Percentiles rank a stretch among this genome's conserved stretches.
Evolutionary conservation across 331 rosid species (phyloP).

Genomic region (Rosa hybrid): DNA sequence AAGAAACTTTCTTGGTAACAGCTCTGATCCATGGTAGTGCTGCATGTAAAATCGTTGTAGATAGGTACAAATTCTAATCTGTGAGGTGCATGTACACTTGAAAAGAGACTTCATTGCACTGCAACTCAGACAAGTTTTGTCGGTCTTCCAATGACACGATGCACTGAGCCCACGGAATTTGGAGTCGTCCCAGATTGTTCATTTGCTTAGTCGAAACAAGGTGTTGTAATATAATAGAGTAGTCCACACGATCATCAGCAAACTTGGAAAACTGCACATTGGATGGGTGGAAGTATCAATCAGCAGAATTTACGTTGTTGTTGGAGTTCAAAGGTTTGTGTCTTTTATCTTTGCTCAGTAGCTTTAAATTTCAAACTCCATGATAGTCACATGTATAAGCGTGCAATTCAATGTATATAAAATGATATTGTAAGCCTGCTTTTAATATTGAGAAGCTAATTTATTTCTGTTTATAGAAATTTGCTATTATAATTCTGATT

Average conservation of each 20-base stretch:
- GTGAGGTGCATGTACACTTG: conserved; percentile 7
- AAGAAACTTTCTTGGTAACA: conserved; percentile 63
- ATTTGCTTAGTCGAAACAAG: conserved; percentile 1
- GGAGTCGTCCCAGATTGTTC: neutral
- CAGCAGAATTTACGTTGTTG: neutral
- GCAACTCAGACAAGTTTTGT: neutral
- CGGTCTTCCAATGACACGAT: neutral
- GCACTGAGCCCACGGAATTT: neutral
- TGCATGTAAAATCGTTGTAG: conserved; percentile 15
- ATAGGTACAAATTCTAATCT: conserved; percentile 4
- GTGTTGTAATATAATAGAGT: neutral
- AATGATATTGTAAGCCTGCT: neutral
- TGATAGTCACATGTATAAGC: neutral
- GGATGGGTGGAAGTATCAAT: neutral
- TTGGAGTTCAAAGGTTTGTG: neutral
- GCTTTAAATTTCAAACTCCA: neutral
- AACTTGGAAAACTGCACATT: neutral
- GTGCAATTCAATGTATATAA: neutral
- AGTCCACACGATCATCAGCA: neutral
- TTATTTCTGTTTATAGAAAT: too few species aligned
- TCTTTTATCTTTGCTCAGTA: neutral
- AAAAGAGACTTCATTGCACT: neutral
- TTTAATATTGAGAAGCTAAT: neutral
- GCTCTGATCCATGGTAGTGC: conserved; percentile 84
- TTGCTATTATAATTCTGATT: too few species aligned